Evolutionary conservation across 495 filamentous ascomycete genomes (phyloP).

Genomic region (Lepidopterella palustris): DNA sequence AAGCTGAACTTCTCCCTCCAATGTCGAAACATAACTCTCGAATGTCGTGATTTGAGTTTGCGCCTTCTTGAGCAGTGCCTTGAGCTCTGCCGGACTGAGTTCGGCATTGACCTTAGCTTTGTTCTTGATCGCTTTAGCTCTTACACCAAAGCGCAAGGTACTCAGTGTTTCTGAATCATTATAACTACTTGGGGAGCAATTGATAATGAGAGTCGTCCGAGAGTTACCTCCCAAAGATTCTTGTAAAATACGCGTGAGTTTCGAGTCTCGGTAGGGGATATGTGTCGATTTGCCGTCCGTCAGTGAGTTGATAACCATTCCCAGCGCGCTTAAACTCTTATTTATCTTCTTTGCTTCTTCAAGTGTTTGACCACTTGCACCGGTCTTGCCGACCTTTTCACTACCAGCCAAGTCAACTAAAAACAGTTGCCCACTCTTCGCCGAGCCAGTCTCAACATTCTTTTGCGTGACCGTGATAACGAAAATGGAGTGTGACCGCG

Average conservation of each 20-base stretch:
- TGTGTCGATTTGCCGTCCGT: conserved; percentile 98
- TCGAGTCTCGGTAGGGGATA: conserved; percentile 95
- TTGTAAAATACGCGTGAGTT: conserved; percentile 93
- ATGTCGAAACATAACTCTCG: conserved; percentile 72
- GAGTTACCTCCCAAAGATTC: conserved; percentile 96
- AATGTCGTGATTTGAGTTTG: conserved; percentile 84
- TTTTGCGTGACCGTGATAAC: conserved; percentile 96
- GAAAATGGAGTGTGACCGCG: conserved; percentile 97
- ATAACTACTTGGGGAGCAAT: conserved; percentile 96
- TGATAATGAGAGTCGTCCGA: conserved; percentile 93
- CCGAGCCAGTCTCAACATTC: conserved; percentile 93
- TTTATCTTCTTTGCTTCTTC: conserved; percentile 99
- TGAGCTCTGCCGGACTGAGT: conserved; percentile 89
- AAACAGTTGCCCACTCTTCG: conserved; percentile 94
- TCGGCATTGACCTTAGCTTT: conserved; percentile 99
- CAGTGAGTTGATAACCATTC: conserved; percentile 97
- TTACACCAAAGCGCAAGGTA: conserved; percentile 89
- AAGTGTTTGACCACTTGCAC: conserved; percentile 92
- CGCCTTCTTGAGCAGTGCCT: conserved; percentile 81
- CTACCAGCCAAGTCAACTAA: conserved; percentile 95
- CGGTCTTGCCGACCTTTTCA: conserved; percentile 98
- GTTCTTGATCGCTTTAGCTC: conserved; percentile 98
- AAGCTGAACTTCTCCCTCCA: conserved; percentile 75
- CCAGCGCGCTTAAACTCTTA: conserved; percentile 94
- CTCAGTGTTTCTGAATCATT: conserved; percentile 94